Base-by-base conservation (phyloP, 495 filamentous ascomycete species). In the Paragyromitra xinjiangensis region DNA sequence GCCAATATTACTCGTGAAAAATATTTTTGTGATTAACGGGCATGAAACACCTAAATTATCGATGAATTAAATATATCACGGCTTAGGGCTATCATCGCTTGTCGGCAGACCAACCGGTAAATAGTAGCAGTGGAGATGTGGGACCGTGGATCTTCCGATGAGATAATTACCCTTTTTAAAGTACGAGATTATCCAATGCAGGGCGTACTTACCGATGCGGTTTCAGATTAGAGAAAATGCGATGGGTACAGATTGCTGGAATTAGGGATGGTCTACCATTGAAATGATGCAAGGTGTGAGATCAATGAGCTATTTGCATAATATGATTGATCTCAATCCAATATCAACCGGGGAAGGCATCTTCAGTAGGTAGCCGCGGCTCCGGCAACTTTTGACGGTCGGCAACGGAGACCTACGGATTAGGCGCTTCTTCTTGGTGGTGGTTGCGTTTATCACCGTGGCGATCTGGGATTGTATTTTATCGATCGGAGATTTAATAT, bases 161-260 rank as follows among this genome's bases (percentile, higher is more conserved):
- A 68, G 65, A 68, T 37, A 24, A 68, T 68, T 34, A 34, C 29
- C 29, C 29, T 34, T 34, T 34, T 56, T 22, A 34, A 68, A 37
- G 26, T 26, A 34, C 26, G 11, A 59, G 19, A 69, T 59, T 69
- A 51, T 4, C 40, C 24, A 24, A 69, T 59, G 51, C 66, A 69
- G 24, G 66, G 16, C 55, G 51, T 69, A 24, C 24, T 42, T 55
- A 26, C 51, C 44, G 16, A 22, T 5, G 50, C 6, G 55, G 66
- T 69, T 69, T 69, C 66, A 69, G 51, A 59, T 69, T 45, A 34
- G 16, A 26, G 2, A 22, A 24, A 40, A 69, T 61, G 67, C 67
- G 40, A 59, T 59, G 67, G 45, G 12, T 40, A 59, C 14, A 61
- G 26, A 61, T 37, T 16, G 5, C 29, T 34, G 29, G 56, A 37